These are phyloP conservation scores for Nemania abortiva DNA, from an alignment of 2,329 filamentous ascomycete species.

Conservation along the genomic window DNA sequence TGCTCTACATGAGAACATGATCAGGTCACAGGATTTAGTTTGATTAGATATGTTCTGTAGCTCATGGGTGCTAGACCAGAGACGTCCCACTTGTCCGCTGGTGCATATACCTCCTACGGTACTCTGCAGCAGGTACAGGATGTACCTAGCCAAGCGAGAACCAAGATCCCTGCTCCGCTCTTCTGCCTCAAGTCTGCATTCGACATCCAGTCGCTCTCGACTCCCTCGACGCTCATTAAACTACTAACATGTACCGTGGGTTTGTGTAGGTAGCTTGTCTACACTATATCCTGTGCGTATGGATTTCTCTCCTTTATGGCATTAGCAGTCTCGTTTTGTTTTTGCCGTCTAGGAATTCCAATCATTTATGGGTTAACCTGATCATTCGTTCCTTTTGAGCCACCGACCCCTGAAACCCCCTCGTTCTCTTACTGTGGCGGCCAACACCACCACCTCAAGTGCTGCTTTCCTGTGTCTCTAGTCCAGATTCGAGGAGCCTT, in stretches of 20 bases:
- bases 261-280: not conserved
- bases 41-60: slow-evolving; percentile 19
- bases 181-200: slow-evolving; percentile 25
- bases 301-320: slow-evolving; percentile 25
- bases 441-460: not conserved
- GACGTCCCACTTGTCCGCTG: slow-evolving; percentile 2
- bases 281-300: not conserved
- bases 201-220: slow-evolving; percentile 30
- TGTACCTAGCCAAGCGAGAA: not conserved
- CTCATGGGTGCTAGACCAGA: not conserved
- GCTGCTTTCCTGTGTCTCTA: slow-evolving; percentile 9
- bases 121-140: not conserved
- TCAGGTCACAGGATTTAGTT: slow-evolving; percentile 12
- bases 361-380: too few relatives aligned
- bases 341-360: slow-evolving; percentile 13
- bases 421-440: slow-evolving; percentile 11
- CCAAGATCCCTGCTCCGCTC: slow-evolving; percentile 26
- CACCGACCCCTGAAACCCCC: slow-evolving; percentile 23
- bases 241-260: slow-evolving; percentile 15
- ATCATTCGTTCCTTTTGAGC: slow-evolving; percentile 24
- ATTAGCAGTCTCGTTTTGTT: slow-evolving; percentile 15
- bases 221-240: slow-evolving; percentile 26
- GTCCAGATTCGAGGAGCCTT: slow-evolving; percentile 11
- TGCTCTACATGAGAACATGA: not conserved
- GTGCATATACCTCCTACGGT: not conserved